Evolutionary conservation across 1,284 basidiomycete species (phyloP).

Genomic region (Irpex sp.): DNA sequence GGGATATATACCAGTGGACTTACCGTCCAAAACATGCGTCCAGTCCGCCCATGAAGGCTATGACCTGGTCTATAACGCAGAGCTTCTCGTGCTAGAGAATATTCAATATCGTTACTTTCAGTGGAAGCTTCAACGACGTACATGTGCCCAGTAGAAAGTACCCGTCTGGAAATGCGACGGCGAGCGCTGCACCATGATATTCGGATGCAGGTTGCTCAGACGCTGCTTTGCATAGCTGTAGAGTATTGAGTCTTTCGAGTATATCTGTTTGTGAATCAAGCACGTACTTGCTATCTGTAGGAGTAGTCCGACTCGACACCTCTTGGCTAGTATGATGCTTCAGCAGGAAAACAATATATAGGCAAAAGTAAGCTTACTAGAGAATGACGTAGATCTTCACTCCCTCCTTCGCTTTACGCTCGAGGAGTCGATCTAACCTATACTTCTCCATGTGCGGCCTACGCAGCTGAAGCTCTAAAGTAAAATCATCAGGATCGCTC

Average conservation of each 20-base stretch:
- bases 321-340: conserved; percentile 61
- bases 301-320: conserved; percentile 95
- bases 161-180: conserved; percentile 97
- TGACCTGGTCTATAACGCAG: conserved; percentile 95
- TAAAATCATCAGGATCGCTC: conserved; percentile 13
- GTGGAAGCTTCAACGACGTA: too few relatives aligned
- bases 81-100: conserved; percentile 88
- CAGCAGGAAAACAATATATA: too few relatives aligned
- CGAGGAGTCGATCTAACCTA: conserved; percentile 82
- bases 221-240: conserved; percentile 84
- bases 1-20: background rate
- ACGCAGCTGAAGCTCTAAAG: conserved; percentile 75
- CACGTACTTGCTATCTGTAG: conserved; percentile 80
- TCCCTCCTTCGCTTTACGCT: conserved; percentile 92
- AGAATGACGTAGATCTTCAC: conserved; percentile 97
- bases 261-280: background rate
- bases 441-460: conserved; percentile 83
- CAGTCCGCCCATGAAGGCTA: conserved; percentile 97
- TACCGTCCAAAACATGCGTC: conserved; percentile 88
- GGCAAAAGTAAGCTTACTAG: conserved; percentile 51
- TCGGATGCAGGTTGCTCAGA: conserved; percentile 82
- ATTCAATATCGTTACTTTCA: too few relatives aligned
- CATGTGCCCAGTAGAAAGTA: conserved; percentile 98
- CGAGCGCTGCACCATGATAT: conserved; percentile 95
- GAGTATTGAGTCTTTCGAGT: background rate